These are phyloP conservation scores for Monilinia fructigena DNA, from an alignment of 2,329 filamentous ascomycete genomes.

Conservation along the genomic window DNA sequence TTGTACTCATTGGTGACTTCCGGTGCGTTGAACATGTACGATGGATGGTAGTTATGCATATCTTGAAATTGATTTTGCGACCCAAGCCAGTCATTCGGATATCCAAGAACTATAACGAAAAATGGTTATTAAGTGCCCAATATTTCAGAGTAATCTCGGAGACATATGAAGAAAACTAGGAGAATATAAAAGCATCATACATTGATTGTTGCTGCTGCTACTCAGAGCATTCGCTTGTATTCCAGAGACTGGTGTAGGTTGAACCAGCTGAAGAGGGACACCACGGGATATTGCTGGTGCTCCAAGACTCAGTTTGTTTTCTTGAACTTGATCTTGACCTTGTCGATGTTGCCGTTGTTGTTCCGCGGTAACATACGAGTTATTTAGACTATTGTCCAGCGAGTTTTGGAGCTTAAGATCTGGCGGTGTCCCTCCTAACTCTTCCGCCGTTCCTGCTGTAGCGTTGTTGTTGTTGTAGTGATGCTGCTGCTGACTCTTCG, in stretches of 20 bases:
- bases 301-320: constrained; percentile 43
- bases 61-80: constrained; percentile 82
- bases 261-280: constrained; percentile 65
- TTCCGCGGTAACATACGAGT: constrained; percentile 47
- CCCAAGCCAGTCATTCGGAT: constrained; percentile 76
- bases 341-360: constrained; percentile 40
- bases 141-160: constrained; percentile 23
- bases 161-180: constrained; percentile 33
- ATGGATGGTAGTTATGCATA: constrained; percentile 90
- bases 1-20: constrained; percentile 98
- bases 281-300: constrained; percentile 45
- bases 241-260: constrained; percentile 67
- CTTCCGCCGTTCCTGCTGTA: constrained; percentile 50
- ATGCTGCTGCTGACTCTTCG: constrained; percentile 59
- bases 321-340: constrained; percentile 49
- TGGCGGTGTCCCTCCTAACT: constrained; percentile 55
- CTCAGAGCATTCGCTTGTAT: constrained; percentile 61
- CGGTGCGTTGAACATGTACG: constrained; percentile 91
- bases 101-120: constrained; percentile 70
- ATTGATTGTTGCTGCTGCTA: constrained; percentile 67
- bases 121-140: constrained; percentile 33
- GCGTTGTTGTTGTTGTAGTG: constrained; percentile 53
- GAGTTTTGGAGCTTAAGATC: constrained; percentile 49
- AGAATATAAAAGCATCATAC: constrained; percentile 51
- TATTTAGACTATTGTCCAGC: constrained; percentile 48